phyloP scores from a whole-genome alignment of 2,329 filamentous ascomycete genomes.

The Beauveria sp. region DNA sequence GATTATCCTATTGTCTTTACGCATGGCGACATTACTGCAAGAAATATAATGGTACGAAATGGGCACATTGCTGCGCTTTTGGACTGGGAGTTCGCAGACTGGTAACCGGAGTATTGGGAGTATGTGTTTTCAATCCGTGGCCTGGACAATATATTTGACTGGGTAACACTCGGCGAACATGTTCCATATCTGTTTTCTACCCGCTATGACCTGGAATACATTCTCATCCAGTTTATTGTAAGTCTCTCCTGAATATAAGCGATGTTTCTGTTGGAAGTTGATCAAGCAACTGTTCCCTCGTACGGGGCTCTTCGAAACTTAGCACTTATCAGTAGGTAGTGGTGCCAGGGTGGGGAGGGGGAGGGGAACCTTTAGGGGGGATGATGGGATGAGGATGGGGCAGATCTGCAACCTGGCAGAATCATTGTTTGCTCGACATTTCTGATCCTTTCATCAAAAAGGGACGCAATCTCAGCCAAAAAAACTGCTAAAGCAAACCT shows the following conservation, averaged over 20 bases:
- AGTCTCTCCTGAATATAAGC: too few relatives aligned
- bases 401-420: neutral
- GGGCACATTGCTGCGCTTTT: neutral
- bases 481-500: neutral
- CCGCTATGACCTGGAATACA: neutral
- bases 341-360: neutral
- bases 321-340: too few relatives aligned
- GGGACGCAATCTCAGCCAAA: neutral
- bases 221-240: neutral
- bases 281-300: too few relatives aligned
- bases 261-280: too few relatives aligned
- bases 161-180: neutral
- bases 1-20: slow-evolving; percentile 16
- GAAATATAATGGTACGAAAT: slow-evolving; percentile 14
- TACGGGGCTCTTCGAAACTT: too few relatives aligned
- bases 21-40: slow-evolving; percentile 10
- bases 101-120: neutral
- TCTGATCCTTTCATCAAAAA: neutral
- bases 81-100: neutral
- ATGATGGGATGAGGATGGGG: neutral
- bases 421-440: neutral
- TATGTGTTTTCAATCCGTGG: neutral
- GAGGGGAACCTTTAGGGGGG: neutral
- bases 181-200: neutral
- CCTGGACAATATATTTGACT: neutral